phyloP scores from a whole-genome alignment of 1,284 basidiomycete species.

The Rhodotorula sp. region DNA sequence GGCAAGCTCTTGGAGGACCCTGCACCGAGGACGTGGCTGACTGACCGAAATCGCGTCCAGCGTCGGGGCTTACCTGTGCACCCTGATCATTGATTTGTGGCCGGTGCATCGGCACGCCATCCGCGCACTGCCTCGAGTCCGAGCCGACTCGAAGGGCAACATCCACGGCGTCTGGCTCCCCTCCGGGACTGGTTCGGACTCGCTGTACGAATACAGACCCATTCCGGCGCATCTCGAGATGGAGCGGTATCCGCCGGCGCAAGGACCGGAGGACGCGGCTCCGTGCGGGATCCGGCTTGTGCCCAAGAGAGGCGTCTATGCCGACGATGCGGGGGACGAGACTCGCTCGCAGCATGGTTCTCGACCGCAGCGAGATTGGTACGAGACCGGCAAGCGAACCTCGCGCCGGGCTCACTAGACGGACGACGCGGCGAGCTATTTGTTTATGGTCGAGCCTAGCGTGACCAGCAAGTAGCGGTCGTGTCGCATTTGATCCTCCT shows the following conservation, averaged over 20 bases:
- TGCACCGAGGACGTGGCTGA: too few relatives aligned
- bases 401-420: too few relatives aligned
- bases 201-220: not conserved
- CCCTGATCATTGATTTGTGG: slow-evolving; percentile 31
- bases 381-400: not conserved
- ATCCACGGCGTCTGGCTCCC: slow-evolving; percentile 3
- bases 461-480: too few relatives aligned
- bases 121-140: not conserved
- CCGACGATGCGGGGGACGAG: too few relatives aligned
- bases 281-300: not conserved
- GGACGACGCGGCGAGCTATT: too few relatives aligned
- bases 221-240: not conserved
- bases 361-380: not conserved
- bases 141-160: slow-evolving; percentile 2
- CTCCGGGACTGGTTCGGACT: not conserved
- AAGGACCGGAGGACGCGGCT: not conserved
- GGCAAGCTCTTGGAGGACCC: too few relatives aligned
- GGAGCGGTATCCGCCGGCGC: not conserved
- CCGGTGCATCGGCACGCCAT: slow-evolving; percentile 1
- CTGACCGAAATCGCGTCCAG: not conserved
- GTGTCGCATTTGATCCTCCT: too few relatives aligned
- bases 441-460: too few relatives aligned
- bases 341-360: too few relatives aligned
- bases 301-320: not conserved
- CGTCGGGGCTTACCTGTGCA: slow-evolving; percentile 4